Conservation (phyloP, 306 rosid genomes). For the Acacia crassicarpa region DNA sequence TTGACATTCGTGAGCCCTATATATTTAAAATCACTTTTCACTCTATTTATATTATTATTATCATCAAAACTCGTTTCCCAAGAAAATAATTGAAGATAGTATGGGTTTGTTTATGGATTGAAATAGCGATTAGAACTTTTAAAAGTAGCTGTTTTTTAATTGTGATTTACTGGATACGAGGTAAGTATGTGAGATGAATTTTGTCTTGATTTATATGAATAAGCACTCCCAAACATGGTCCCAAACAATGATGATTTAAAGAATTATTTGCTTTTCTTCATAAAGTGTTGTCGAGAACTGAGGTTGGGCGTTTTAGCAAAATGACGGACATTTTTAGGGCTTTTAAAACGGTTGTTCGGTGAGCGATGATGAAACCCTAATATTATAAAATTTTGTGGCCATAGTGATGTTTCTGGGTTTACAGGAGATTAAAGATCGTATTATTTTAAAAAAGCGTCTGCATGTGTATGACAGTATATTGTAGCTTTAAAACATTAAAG, state of each 20-base stretch:
- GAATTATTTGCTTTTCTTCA: not conserved
- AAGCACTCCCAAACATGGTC: no score
- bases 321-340: not conserved
- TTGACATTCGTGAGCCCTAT: conserved; percentile 36
- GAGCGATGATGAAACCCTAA: not conserved
- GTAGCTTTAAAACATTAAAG: conserved; percentile 6
- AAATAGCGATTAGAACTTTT: no score
- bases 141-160: no score
- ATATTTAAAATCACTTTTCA: not conserved
- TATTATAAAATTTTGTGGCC: not conserved
- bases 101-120: not conserved
- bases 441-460: conserved; percentile 9
- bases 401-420: not conserved
- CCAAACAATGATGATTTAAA: no score
- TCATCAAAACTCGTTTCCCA: not conserved
- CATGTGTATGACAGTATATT: conserved; percentile 30
- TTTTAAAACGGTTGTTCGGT: not conserved
- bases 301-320: conserved; percentile 5
- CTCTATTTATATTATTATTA: not conserved
- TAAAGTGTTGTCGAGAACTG: not conserved
- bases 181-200: no score
- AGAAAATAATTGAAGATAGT: not conserved
- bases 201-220: no score
- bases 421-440: not conserved
- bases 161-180: no score